Evolutionary conservation across 495 filamentous ascomycete species (phyloP), one percentile per base, ranked within the genome.

Genomic region (Darksidea phi): DNA sequence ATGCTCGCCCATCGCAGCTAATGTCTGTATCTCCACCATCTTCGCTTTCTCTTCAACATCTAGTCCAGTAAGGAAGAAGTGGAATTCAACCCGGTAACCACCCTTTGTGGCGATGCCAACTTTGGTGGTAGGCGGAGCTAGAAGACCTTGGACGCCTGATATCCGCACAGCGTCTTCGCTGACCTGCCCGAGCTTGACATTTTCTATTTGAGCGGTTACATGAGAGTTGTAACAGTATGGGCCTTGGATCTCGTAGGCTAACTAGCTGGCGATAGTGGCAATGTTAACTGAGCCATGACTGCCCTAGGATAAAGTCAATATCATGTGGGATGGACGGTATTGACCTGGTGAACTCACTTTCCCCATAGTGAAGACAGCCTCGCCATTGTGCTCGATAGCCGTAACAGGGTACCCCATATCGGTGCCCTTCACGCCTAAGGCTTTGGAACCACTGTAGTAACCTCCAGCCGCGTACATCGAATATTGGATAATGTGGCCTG

Each of bases 21-120:
- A 25, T 1, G 48, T 64, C 42, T 64, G 61, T 1, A 46, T 36
- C 48, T 65, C 62, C 32, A 61, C 42, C 56, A 59, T 49, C 28
- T 54, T 60, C 13, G 54, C 52, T 56, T 67, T 67, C 46, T 67
- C 61, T 20, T 48, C 55, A 18, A 58, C 59, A 55, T 59, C 60
- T 8, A 63, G 54, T 11, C 64, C 64, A 11, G 53, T 63, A 17
- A 61, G 43, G 37, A 43, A 55, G 45, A 57, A 58, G 25, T 54
- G 58, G 18, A 67, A 48, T 50, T 67, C 58, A 15, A 49, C 58
- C 21, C 57, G 43, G 53, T 62, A 67, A n/a, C 64, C 64, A 38
- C 59, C 64, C 28, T 53, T 58, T 1, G 50, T 49, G 12, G 57
- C 56, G 53, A 67, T 61, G n/a, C 58, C 64, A n/a, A 63, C 58